Base-by-base conservation (phyloP, 192 early-diverging fungal genomes). In the Lobosporangium transversale region DNA sequence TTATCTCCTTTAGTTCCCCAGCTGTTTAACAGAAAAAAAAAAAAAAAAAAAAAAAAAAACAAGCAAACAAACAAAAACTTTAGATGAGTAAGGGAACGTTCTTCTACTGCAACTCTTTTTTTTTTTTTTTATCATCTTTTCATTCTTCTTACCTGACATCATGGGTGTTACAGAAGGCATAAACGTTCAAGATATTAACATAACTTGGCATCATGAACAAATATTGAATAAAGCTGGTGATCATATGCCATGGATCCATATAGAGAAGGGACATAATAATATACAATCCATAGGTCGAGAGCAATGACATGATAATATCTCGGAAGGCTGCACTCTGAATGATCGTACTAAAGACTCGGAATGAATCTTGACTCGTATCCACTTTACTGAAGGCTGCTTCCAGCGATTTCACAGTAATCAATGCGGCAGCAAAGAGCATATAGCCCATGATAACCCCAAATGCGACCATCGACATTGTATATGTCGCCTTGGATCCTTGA, bases 1-100 rank as follows among this genome's bases (percentile, higher is more conserved):
- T 92, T 90, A 70, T 91, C 90, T 48, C 92, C 91, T 59, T 93
- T 94, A 17, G 92, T 93, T 59, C 93, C 93, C 93, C 93, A 95
- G 17, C 87, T 85, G 66, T 21, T 30, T 1, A 24, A 17, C 2
- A 7, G 8, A 44, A 4, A 10, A 2, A 33, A 21, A 1, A 30
- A 14, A 37, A 43, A 2, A 53, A 26, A 8, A 12, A 17, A 42
- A 2, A 20, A 12, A 36, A n/a, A 12, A 14, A 20, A 33, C 31
- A 48, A 51, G 37, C 0, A 53, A 20, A 37, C 31, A 33, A 51
- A 58, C 0, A 53, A 20, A 23, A 51, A 7, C 12, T 36, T 36
- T 33, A 55, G 10, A 30, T 11, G 31, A 23, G 15, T 4, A 1
- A 21, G 10, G 23, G 23, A 11, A 11, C 49, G 23, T 21, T 47